Base-by-base conservation (phyloP, 139 green algal species). In the Dunaliella sp. region DNA sequence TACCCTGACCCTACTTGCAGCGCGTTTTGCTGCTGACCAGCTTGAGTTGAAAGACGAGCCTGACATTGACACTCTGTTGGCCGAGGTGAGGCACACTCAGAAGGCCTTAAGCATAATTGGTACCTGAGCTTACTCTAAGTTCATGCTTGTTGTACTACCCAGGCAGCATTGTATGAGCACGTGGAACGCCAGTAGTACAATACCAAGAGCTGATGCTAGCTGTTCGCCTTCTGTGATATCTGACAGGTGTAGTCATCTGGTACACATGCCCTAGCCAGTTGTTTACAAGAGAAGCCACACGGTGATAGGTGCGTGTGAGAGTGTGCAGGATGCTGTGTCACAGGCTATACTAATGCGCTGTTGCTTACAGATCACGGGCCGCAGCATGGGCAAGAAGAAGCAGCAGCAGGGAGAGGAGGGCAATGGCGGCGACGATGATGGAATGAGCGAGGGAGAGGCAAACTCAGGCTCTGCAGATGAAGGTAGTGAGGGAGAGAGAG, bases 31-130 rank as follows among this genome's bases (percentile, higher is more conserved):
- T 3, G 77, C 82, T 0, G 94, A 96, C 85, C 31, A 94, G 84
- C 83, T 90, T 36, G 94, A 96, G 83, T 81, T 96, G 1, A 87
- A 90, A 83, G 88, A 93, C 31, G 94, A 96, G 87, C 92, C 92
- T 2, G 87, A 87, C 35, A 58, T 91, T 25, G 82, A 88, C 78
- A 84, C 85, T 0, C 33, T 84, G 35, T 38, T 84, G 48, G 81
- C 81, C 22, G 81, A 85, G 81, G 81, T 85, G 81, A 57, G 81
- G 77, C 77, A n/a, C 74, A 22, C 34, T 26, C 3, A 16, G 74
- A 26, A 79, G 22, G 3, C 34, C 24, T 79, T 26, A 36, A 30
- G 74, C 24, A 30, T n/a, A 30, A 3, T 35, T 26, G 32, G 77
- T 38, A 34, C 77, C 21, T 12, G 38, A 34, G 22, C 7, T 82